phyloP scores from a whole-genome alignment of 345 rosid species.

The Melaleuca quinquenervia region DNA sequence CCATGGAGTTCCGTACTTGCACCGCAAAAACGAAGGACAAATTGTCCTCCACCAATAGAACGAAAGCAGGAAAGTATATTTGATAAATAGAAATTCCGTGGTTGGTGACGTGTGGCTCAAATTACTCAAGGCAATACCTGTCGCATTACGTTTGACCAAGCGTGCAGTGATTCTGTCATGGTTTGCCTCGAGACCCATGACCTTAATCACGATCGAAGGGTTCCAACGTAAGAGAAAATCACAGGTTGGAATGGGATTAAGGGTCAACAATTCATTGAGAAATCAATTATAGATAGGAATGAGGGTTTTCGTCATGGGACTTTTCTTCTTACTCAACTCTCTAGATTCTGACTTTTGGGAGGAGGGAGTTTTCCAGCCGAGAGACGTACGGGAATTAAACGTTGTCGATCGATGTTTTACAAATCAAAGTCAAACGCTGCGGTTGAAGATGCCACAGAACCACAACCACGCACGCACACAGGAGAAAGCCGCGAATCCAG shows the following conservation, averaged over 20 bases:
- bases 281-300: background rate
- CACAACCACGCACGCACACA: background rate
- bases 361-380: background rate
- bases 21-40: background rate
- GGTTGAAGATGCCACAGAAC: background rate
- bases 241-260: background rate
- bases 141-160: background rate
- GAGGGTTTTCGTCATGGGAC: background rate
- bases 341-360: background rate
- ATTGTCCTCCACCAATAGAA: background rate
- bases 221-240: background rate
- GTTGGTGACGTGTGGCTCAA: background rate
- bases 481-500: background rate
- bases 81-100: background rate
- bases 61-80: background rate
- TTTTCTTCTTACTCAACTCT: background rate
- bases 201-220: background rate
- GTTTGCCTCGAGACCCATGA: background rate
- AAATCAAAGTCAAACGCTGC: background rate
- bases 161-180: background rate
- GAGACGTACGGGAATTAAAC: background rate
- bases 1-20: background rate
- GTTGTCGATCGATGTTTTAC: background rate
- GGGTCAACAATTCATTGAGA: background rate
- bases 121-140: background rate